Base-by-base conservation (phyloP, 345 rosid genomes). In the Angophora floribunda region DNA sequence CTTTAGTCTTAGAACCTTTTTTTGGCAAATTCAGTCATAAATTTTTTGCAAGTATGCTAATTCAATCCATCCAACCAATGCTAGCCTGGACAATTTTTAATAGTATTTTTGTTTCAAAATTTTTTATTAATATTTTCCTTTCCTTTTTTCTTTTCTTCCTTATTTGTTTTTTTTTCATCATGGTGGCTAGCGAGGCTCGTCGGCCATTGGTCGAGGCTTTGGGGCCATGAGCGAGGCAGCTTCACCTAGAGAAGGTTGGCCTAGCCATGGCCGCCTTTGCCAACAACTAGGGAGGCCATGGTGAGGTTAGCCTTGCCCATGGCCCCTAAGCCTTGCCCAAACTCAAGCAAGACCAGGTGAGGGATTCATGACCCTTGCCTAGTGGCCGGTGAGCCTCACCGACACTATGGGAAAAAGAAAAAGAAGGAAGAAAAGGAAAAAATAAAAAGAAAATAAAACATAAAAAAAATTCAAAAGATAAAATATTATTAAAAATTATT, bases 311-410 rank as follows among this genome's bases (percentile, higher is more conserved):
- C 4, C 59, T 53, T 0, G n/a, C n/a, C n/a, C n/a, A n/a, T n/a
- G n/a, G n/a, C n/a, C n/a, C n/a, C n/a, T n/a, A n/a, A n/a, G n/a
- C n/a, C n/a, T n/a, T n/a, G 26, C 26, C 2, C 0, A 0, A 0
- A 55, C 22, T 55, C 22, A 26, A 55, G 61, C 12, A 0, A 0
- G 61, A 26, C 28, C 0, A 22, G 2, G 5, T 3, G 28, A 55
- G 12, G 28, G 61, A 10, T 55, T 55, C 61, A 55, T 0, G n/a
- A n/a, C n/a, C n/a, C n/a, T n/a, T n/a, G n/a, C n/a, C n/a, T n/a
- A n/a, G n/a, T n/a, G n/a, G 0, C 26, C 0, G 28, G 61, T 0
- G 12, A 55, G 2, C 2, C 12, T 55, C 12, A 1, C 28, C 0
- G 0, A 55, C 61, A 55, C 2, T 55, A 0, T 55, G 61, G 11